Conservation (phyloP, 169 alveolate species). For the Plasmodium vivax region DNA sequence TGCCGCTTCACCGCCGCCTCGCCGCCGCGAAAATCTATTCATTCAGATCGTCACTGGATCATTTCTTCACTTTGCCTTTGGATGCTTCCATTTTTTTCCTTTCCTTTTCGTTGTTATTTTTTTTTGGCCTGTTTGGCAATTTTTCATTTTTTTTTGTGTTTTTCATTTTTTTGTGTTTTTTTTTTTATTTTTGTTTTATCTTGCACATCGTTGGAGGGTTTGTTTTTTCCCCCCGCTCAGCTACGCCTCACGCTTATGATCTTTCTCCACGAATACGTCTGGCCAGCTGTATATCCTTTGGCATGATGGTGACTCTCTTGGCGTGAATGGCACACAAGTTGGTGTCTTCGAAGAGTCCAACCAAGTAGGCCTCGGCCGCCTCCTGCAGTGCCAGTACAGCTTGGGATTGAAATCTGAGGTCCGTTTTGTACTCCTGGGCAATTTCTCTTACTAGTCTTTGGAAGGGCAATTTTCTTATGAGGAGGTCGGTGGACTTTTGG, state of each 20-base stretch:
- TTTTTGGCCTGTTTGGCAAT: neutral
- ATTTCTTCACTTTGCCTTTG: neutral
- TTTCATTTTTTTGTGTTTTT: neutral
- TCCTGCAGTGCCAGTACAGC: constrained; percentile 97
- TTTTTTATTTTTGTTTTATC: neutral
- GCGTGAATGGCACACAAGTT: constrained; percentile 99
- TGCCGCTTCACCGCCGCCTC: neutral
- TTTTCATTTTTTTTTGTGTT: neutral
- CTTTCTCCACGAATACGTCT: constrained; percentile 99
- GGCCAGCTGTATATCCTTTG: constrained; percentile 99
- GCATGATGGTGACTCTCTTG: constrained; percentile 99
- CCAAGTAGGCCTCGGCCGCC: constrained; percentile 99
- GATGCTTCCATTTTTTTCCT: neutral
- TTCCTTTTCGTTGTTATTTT: neutral
- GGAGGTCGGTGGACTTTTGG: constrained; percentile 94
- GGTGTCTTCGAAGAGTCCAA: constrained; percentile 99
- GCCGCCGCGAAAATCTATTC: neutral
- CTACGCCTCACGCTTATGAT: constrained; percentile 74
- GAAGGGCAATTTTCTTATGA: constrained; percentile 96
- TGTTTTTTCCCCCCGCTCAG: neutral
- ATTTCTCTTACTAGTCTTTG: constrained; percentile 97
- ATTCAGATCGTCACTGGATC: neutral
- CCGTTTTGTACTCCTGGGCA: constrained; percentile 95
- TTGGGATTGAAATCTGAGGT: constrained; percentile 94
- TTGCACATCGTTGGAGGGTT: neutral